Evolutionary conservation across 441 rosid genomes (phyloP), one percentile per base, ranked within the genome.

Genomic region (Erodium chrysanthum): DNA sequence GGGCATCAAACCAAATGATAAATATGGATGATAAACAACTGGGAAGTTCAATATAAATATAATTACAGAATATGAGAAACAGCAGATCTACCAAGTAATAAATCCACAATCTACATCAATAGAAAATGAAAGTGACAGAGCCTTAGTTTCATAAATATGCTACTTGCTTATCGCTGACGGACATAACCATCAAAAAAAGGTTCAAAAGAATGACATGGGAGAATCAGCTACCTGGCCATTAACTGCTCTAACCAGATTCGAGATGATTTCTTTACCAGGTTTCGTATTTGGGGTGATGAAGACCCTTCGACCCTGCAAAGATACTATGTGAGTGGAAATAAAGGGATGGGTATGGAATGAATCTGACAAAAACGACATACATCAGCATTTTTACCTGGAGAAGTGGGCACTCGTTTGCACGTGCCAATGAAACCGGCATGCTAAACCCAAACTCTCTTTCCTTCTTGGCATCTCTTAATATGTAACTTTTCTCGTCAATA

Each of bases 401-500:
- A 78, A 87, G 87, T 23, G 87, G 88, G 63, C 60, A 74, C 37
- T 77, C 80, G 71, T 67, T 81, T 9, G 90, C 88, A 44, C 72
- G 83, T 54, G 80, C 70, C 71, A 85, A 73, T 8, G 92, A 79
- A 71, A 72, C 77, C 8, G 79, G 75, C 84, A 87, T 76, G 71
- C 76, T 80, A 67, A 87, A 87, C 20, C 92, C 87, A 0, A 84
- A 72, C 69, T 84, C 84, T 71, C 79, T 85, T 66, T 83, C 88
- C 82, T 69, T 85, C 76, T 79, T 87, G 65, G 67, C 68, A 77
- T 87, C 88, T 33, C 78, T 81, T 48, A 87, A 69, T 75, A 85
- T 81, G 82, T 85, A 84, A 65, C 65, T 79, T 80, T 73, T 87
- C 79, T 85, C 90, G 71, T 87, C 90, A 10, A 87, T 79, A 71